Evolutionary conservation across 345 rosid genomes (phyloP), one percentile per base, ranked within the genome.

Genomic region (Aquilaria yunnanensis): DNA sequence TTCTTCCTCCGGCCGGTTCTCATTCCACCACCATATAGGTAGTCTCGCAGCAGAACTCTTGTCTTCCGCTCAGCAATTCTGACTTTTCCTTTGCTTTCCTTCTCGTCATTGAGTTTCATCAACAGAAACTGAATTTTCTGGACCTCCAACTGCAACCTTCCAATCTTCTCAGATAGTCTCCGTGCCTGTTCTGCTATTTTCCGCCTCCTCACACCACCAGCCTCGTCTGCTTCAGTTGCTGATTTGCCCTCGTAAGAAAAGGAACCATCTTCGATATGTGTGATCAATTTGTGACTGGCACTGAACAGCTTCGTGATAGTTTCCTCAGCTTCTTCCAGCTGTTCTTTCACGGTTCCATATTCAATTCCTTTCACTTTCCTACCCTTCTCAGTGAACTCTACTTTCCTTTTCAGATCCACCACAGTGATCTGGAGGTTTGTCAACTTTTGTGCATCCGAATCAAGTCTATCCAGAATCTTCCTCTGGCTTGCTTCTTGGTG

Each of bases 381-480:
- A 54, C 70, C 60, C 72, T 82, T 84, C 78, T 85, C 92, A 3
- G 85, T 83, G 31, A 63, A 70, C 61, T 83, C 90, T 52, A 89
- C 90, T 72, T 89, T 91, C 64, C 64, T 80, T 81, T 75, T 85
- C 75, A 95, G 69, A 71, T 91, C 99, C 74, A 85, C 79, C 64
- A 95, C 84, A 0, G 88, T 85, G 58, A 83, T 78, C 63, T 91
- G 92, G 69, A 95, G 90, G 72, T 79, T 85, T 50, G 92, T 67
- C 61, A 95, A 80, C 78, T 90, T 95, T 63, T 91, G 92, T 65
- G 78, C 80, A 74, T 95, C 99, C 4, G 96, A 91, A 73, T 85
- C 80, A 32, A 95, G 96, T 74, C 99, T 84, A 73, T 91, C 92
- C 9, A 95, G 82, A 70, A 91, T 80, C 72, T 83, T 91, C 74